Evolutionary conservation across 345 rosid genomes (phyloP).

Genomic region (Boechera stricta): DNA sequence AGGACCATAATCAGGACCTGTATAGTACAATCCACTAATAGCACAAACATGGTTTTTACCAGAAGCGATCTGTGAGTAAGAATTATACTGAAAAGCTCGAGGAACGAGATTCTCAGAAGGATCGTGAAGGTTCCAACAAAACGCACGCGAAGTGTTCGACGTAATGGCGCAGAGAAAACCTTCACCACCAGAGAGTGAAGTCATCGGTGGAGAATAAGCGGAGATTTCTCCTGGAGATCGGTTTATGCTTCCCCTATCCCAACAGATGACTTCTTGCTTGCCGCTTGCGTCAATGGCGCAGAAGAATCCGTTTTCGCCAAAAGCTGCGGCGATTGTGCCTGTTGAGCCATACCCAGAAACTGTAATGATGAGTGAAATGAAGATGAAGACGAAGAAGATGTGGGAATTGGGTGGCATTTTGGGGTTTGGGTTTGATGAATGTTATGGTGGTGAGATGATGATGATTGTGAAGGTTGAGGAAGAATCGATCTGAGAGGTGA

Average conservation of each 20-base stretch:
- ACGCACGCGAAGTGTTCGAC: conserved; percentile 74
- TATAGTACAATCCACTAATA: conserved; percentile 46
- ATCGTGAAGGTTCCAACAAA: conserved; percentile 67
- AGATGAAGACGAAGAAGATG: neutral
- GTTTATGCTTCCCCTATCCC: conserved; percentile 58
- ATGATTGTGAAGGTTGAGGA: conserved; percentile 20
- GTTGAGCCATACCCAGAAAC: conserved; percentile 44
- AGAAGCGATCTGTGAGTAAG: conserved; percentile 54
- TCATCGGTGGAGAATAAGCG: conserved; percentile 59
- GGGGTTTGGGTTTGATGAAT: conserved; percentile 8
- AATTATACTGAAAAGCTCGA: conserved; percentile 48
- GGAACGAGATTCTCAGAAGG: conserved; percentile 72
- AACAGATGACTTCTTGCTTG: conserved; percentile 76
- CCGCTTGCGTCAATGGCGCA: conserved; percentile 87
- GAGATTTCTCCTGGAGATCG: conserved; percentile 39
- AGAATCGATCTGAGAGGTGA: conserved; percentile 43
- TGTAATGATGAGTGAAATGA: conserved; percentile 23
- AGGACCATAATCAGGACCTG: conserved; percentile 46
- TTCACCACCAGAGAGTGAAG: conserved; percentile 82
- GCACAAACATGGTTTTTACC: conserved; percentile 48
- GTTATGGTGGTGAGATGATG: neutral
- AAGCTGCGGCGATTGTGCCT: conserved; percentile 50
- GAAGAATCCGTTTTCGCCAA: conserved; percentile 81
- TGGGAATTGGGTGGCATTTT: conserved; percentile 42
- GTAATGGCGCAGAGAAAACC: conserved; percentile 87